Evolutionary conservation across 805 yeast genomes (phyloP).

Genomic region (Candida vaughaniae): DNA sequence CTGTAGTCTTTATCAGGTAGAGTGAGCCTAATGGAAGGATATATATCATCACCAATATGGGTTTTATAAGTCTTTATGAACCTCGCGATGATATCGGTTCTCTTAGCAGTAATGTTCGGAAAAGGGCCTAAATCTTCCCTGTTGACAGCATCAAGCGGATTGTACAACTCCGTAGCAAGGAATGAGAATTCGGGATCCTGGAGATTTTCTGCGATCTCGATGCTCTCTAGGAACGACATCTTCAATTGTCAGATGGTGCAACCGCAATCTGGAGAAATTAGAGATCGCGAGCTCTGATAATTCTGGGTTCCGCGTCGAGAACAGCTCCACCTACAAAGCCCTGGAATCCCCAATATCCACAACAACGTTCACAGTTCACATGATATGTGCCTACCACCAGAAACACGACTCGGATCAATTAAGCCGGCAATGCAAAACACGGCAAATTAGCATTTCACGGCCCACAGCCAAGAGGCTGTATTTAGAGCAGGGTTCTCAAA

Average conservation of each 20-base stretch:
- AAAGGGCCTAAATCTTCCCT: constrained; percentile 25
- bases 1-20: constrained; percentile 66
- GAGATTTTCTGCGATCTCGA: constrained; percentile 31
- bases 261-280: too few species aligned
- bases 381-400: too few species aligned
- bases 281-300: too few species aligned
- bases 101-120: constrained; percentile 23
- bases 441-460: too few species aligned
- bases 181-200: constrained; percentile 41
- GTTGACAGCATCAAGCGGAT: constrained; percentile 35
- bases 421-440: too few species aligned
- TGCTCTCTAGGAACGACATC: constrained; percentile 18
- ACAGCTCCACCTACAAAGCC: too few species aligned
- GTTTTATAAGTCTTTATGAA: constrained; percentile 32
- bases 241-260: background rate
- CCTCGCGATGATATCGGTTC: constrained; percentile 23
- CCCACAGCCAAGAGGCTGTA: too few species aligned
- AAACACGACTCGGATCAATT: too few species aligned
- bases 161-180: constrained; percentile 41
- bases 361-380: too few species aligned
- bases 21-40: constrained; percentile 61
- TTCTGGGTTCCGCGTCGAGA: too few species aligned
- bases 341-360: too few species aligned
- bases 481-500: too few species aligned
- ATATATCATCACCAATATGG: constrained; percentile 50